Evolutionary conservation across 2,329 filamentous ascomycete species (phyloP), one percentile per base, ranked within the genome.

Genomic region (Talaromyces verruculosus): DNA sequence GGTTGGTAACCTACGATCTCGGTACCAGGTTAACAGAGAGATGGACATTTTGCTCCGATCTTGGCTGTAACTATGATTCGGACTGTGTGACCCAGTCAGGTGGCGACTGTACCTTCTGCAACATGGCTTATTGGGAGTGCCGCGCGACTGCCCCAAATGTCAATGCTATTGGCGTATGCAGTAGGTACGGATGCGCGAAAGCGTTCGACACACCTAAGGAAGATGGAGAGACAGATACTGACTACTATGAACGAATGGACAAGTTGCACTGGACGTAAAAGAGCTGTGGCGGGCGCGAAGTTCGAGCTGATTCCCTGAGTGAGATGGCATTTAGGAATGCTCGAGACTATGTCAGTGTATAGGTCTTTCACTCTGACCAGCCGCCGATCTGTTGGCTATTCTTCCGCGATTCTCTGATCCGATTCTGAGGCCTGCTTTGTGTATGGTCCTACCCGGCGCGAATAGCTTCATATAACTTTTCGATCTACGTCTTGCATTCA

Each of bases 111-210:
- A 28, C 22, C 45, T 49, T 1, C 2, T 45, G 43, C 41, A 17
- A 45, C 41, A 45, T 25, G 25, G 15, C n/a, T n/a, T 25, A 25
- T 25, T 25, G 25, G 41, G 41, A 19, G 30, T 45, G 41, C n/a
- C 41, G n/a, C 2, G 41, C 41, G 1, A 10, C 13, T 2, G 11
- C 35, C 37, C 30, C n/a, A 45, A 61, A 11, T 11, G 37, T 13
- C 39, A 61, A 61, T 25, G 59, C 43, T 17, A 49, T 49, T 22
- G 59, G 59, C 43, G 47, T 61, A 61, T 61, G 59, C 43, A 25
- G 47, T 49, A 28, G 11, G 13, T 35, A 33, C 1, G 28, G 15
- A n/a, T 61, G 59, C 43, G 7, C 4, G 59, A 61, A 51, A 22
- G 43, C 60, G 45, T 33, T 51, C 60, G 60, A 61, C 58, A 47